phyloP scores from a whole-genome alignment of 305 asterid species.

The Fraxinus ornus region DNA sequence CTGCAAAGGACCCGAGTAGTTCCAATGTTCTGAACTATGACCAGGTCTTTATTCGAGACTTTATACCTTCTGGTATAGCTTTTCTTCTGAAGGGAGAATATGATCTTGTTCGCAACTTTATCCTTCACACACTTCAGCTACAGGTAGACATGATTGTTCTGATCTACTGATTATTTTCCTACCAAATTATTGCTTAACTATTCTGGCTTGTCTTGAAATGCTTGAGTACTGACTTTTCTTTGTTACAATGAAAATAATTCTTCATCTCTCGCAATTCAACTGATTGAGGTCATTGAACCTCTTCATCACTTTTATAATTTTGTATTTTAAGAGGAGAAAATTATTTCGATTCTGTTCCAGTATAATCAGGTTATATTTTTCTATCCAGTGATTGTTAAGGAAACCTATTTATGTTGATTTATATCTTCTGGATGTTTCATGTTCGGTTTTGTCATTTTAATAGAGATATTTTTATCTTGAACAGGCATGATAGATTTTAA shows the following conservation, averaged over 20 bases:
- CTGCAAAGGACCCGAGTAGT: conserved; percentile 61
- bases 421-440: neutral
- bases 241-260: neutral
- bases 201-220: neutral
- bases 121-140: conserved; percentile 75
- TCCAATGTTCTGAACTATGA: conserved; percentile 65
- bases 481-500: neutral
- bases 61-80: conserved; percentile 74
- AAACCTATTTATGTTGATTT: neutral
- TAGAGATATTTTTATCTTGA: neutral
- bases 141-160: conserved; percentile 44
- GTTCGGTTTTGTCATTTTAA: neutral
- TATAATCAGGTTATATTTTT: neutral
- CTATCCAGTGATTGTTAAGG: neutral
- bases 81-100: conserved; percentile 71
- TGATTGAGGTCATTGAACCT: neutral
- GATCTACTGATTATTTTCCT: neutral
- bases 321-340: neutral
- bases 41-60: conserved; percentile 74
- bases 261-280: neutral
- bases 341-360: neutral
- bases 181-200: neutral
- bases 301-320: neutral
- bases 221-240: neutral
- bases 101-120: conserved; percentile 73